Evolutionary conservation across 2,329 filamentous ascomycete species (phyloP).

Genomic region (Penicillium crustosum): DNA sequence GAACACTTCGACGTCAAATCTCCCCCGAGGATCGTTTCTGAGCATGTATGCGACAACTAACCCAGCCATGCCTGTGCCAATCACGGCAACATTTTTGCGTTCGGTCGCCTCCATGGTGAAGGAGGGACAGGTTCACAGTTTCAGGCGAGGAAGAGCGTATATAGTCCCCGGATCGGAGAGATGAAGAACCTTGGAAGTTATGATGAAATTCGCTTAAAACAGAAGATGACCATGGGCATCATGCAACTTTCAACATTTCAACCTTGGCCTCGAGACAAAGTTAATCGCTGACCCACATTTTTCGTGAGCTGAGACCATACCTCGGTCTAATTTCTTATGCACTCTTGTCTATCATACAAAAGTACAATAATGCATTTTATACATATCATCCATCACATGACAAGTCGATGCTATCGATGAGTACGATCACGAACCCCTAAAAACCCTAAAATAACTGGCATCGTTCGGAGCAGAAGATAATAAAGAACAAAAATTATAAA

Average conservation of each 20-base stretch:
- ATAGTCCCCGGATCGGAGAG: background rate
- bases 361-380: background rate
- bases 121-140: background rate
- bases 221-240: background rate
- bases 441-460: too few species aligned
- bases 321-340: background rate
- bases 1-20: conserved; percentile 48
- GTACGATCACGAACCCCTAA: too few species aligned
- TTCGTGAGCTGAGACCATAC: background rate
- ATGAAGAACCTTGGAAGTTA: too few species aligned
- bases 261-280: background rate
- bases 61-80: conserved; percentile 53
- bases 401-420: too few species aligned
- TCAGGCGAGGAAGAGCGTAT: background rate
- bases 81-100: conserved; percentile 41
- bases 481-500: too few species aligned
- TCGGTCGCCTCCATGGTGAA: background rate
- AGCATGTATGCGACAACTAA: conserved; percentile 50
- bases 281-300: background rate
- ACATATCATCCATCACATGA: too few species aligned
- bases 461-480: too few species aligned
- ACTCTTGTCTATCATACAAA: background rate
- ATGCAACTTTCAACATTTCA: background rate
- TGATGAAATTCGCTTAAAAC: background rate
- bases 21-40: conserved; percentile 38